phyloP scores from a whole-genome alignment of 352 stramenopile species.

The Pythium phragmitis region DNA sequence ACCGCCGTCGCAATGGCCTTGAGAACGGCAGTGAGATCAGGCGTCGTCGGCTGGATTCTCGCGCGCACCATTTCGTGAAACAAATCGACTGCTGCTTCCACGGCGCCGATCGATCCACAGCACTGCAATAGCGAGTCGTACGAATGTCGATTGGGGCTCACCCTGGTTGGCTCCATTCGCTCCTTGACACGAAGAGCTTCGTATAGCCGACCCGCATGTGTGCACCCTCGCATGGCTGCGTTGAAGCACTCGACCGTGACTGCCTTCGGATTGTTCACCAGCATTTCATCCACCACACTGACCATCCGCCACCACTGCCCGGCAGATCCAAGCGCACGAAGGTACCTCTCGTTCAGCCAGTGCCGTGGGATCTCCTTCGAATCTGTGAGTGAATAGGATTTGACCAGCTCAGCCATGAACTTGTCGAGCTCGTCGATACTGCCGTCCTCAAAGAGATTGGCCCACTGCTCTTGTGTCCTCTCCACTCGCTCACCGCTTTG shows the following conservation, averaged over 20 bases:
- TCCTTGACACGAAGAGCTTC: constrained; percentile 21
- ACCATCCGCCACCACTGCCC: constrained; percentile 21
- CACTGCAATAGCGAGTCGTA: constrained; percentile 25
- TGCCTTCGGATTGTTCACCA: constrained; percentile 1
- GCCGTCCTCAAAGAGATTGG: constrained; percentile 23
- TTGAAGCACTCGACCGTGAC: constrained; percentile 25
- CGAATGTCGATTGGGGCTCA: constrained; percentile 15
- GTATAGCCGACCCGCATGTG: constrained; percentile 12
- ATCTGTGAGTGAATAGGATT: neutral
- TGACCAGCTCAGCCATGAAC: constrained; percentile 19
- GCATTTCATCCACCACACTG: constrained; percentile 9
- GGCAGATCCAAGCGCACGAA: constrained; percentile 14
- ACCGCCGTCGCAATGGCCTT: constrained; percentile 17
- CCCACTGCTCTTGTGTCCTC: constrained; percentile 19
- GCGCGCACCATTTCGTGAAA: constrained; percentile 22
- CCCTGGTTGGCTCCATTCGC: constrained; percentile 4
- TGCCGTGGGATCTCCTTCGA: neutral
- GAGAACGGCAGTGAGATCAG: constrained; percentile 19
- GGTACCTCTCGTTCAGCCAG: constrained; percentile 17
- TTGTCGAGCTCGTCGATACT: constrained; percentile 27
- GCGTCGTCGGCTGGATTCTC: constrained; percentile 9
- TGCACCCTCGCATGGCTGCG: constrained; percentile 19
- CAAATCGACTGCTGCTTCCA: constrained; percentile 16
- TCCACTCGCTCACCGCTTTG: neutral
- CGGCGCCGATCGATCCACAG: constrained; percentile 7